Percentiles rank a stretch among this genome's conserved stretches.
Conservation (phyloP, 768 basidiomycete genomes). For the Tylopilus subfusipes region DNA sequence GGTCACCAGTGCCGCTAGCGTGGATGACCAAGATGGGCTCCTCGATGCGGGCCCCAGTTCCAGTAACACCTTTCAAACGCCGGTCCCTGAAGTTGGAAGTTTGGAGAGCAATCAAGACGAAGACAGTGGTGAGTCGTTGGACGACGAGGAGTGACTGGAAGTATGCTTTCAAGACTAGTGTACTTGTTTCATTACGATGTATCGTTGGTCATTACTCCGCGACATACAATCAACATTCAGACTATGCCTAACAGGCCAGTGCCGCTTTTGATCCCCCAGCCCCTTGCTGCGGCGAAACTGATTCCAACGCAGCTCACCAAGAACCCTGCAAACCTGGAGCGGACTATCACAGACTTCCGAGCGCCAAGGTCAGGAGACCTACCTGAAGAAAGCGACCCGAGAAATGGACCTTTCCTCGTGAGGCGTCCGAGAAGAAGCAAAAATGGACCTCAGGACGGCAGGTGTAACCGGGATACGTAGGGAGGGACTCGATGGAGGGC, state of each 20-base stretch:
- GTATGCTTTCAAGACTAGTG: background rate
- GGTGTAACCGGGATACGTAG: constrained; percentile 81
- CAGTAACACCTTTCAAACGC: constrained; percentile 28
- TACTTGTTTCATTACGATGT: constrained; percentile 2
- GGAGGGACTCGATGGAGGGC: constrained; percentile 42
- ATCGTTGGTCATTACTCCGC: background rate
- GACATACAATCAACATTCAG: constrained; percentile 21
- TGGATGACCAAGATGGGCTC: constrained; percentile 40
- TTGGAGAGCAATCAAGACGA: constrained; percentile 16
- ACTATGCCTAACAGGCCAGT: constrained; percentile 69
- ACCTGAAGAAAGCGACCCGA: constrained; percentile 85
- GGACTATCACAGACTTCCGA: background rate
- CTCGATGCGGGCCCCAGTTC: constrained; percentile 19
- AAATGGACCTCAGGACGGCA: constrained; percentile 76
- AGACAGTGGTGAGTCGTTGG: constrained; percentile 15
- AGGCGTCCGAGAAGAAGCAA: constrained; percentile 78
- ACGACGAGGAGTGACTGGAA: constrained; percentile 14
- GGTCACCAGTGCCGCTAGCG: constrained; percentile 48
- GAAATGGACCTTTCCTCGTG: constrained; percentile 83
- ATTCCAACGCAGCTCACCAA: constrained; percentile 79
- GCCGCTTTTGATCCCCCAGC: constrained; percentile 61
- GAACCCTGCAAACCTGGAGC: constrained; percentile 72
- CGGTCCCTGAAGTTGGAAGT: constrained; percentile 9
- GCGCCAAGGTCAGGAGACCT: constrained; percentile 6
- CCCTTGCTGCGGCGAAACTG: constrained; percentile 67